Percentiles rank a stretch among this genome's conserved stretches.
Evolutionary conservation across 331 rosid genomes (phyloP).

Genomic region (Malus hybrid): DNA sequence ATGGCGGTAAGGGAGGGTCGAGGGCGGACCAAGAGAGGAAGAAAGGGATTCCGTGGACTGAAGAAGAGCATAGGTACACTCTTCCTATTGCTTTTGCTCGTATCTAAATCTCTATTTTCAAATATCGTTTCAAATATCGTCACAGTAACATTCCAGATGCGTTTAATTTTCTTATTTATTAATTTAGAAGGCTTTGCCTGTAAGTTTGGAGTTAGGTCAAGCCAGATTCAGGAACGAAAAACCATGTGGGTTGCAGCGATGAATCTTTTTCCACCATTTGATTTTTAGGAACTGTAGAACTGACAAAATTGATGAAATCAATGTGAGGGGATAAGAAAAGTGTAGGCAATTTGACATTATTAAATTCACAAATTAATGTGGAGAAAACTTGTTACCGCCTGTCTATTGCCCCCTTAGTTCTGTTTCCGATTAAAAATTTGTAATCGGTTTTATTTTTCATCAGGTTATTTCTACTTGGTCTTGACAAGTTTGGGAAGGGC

Average conservation of each 20-base stretch:
- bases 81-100: neutral
- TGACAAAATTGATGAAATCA: neutral
- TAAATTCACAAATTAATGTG: neutral
- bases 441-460: neutral
- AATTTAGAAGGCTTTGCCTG: neutral
- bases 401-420: neutral
- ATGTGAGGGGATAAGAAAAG: neutral
- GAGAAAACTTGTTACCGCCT: neutral
- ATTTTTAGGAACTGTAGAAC: too few species aligned
- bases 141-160: neutral
- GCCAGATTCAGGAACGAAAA: neutral
- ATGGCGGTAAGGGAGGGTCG: slow-evolving; percentile 66
- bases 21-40: slow-evolving; percentile 90
- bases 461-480: slow-evolving; percentile 92
- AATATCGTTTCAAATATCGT: too few species aligned
- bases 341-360: neutral
- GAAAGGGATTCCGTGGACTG: slow-evolving; percentile 99
- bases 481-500: slow-evolving; percentile 97
- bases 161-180: too few species aligned
- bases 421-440: neutral
- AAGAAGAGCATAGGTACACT: slow-evolving; percentile 88
- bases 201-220: neutral
- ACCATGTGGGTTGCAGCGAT: neutral
- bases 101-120: too few species aligned
- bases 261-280: too few species aligned